Percentiles rank a stretch among this genome's conserved stretches.
phyloP scores from a whole-genome alignment of 208 protist species.

The Trypanosomatidae sp. region DNA sequence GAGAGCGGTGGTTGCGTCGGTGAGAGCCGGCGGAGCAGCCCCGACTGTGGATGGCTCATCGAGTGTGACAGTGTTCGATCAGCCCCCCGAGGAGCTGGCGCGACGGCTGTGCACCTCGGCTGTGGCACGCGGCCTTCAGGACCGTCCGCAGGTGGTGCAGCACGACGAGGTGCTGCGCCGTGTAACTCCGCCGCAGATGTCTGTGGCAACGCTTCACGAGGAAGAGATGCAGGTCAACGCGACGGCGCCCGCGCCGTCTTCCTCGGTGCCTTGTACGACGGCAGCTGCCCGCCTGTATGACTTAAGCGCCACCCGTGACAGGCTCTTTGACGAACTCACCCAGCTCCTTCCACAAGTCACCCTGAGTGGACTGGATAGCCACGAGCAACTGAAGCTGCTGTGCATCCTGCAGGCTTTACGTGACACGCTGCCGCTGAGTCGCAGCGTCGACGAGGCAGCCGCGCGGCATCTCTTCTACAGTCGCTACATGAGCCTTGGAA shows the following conservation, averaged over 20 bases:
- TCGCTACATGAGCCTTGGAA: conserved; percentile 49
- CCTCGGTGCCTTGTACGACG: neutral
- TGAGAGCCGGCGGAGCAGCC: neutral
- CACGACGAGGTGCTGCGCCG: conserved; percentile 14
- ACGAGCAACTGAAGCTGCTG: conserved; percentile 64
- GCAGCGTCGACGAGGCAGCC: conserved; percentile 73
- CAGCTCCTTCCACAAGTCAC: conserved; percentile 47
- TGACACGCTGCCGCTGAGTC: conserved; percentile 36
- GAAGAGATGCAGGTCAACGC: neutral
- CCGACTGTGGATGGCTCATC: neutral
- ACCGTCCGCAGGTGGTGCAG: conserved; percentile 13
- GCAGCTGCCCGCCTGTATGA: conserved; percentile 19
- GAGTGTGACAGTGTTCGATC: neutral
- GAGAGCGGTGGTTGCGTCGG: conserved; percentile 7
- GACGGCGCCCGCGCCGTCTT: neutral
- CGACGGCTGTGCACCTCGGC: conserved; percentile 25
- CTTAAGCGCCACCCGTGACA: conserved; percentile 22
- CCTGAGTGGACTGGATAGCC: conserved; percentile 52
- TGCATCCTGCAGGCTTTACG: conserved; percentile 74
- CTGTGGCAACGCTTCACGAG: conserved; percentile 5
- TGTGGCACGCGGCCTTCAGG: conserved; percentile 19
- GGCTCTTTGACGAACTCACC: conserved; percentile 51
- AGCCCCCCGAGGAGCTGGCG: conserved; percentile 16
- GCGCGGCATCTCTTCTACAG: conserved; percentile 74
- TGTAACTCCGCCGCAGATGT: conserved; percentile 21